A percentile compares a stretch with the other conserved stretches of the same genome.
Evolutionary conservation across 805 yeast species (phyloP).

Genomic region (Hanseniaspora hatyaiensis): DNA sequence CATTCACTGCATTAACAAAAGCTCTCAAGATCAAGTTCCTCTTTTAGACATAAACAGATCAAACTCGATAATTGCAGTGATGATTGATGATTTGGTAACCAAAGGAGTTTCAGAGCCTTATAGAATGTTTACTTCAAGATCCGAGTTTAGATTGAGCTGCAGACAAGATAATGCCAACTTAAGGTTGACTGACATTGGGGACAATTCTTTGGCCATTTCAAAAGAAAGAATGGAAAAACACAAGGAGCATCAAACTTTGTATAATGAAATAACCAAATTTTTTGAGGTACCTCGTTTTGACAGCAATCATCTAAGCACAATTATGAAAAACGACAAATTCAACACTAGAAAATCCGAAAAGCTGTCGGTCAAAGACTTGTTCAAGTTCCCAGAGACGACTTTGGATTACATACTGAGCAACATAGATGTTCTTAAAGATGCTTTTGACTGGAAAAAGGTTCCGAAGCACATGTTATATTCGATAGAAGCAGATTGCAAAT

Average conservation of each 20-base stretch:
- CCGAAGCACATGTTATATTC: constrained; percentile 44
- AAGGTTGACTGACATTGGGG: constrained; percentile 63
- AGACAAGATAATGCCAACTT: constrained; percentile 91
- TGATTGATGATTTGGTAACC: constrained; percentile 86
- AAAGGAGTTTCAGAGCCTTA: constrained; percentile 96
- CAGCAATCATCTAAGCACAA: constrained; percentile 52
- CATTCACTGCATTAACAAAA: constrained; percentile 32
- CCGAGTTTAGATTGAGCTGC: constrained; percentile 82
- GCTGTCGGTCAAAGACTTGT: constrained; percentile 59
- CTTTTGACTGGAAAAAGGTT: constrained; percentile 22
- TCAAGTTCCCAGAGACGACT: constrained; percentile 42
- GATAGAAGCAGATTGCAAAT: constrained; percentile 67
- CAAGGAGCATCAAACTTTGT: constrained; percentile 34
- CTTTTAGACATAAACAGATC: constrained; percentile 49
- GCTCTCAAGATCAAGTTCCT: constrained; percentile 26
- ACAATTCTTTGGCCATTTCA: constrained; percentile 52
- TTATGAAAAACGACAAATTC: constrained; percentile 31
- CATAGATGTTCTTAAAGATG: constrained; percentile 31
- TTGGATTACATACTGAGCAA: constrained; percentile 24
- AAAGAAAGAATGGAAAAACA: constrained; percentile 45
- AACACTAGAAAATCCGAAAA: constrained; percentile 45
- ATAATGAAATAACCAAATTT: constrained; percentile 35
- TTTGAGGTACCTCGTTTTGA: constrained; percentile 39
- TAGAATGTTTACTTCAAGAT: constrained; percentile 92
- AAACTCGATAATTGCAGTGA: constrained; percentile 84